Conservation (phyloP, 768 basidiomycete genomes). For the Favolaschia claudopus region DNA sequence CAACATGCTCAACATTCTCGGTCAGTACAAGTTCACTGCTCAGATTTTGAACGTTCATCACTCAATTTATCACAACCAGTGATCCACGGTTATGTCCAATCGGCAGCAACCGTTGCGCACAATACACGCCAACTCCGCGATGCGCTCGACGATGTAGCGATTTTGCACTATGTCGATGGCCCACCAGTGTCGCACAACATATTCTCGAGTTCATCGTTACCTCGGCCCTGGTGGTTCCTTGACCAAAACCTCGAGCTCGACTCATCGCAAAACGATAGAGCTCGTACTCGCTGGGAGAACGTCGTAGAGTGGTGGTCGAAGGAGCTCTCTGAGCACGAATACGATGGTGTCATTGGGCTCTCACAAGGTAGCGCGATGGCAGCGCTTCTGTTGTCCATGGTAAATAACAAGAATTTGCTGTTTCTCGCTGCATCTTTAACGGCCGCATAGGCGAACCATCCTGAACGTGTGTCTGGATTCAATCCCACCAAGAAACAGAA, state of each 20-base stretch:
- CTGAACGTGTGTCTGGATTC: conserved; percentile 28
- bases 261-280: neutral
- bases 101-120: conserved; percentile 25
- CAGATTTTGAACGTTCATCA: neutral
- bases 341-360: conserved; percentile 32
- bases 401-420: neutral
- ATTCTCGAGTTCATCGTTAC: neutral
- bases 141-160: conserved; percentile 25
- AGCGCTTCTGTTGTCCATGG: conserved; percentile 31
- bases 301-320: conserved; percentile 30
- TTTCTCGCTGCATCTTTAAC: neutral
- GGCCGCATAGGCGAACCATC: conserved; percentile 23
- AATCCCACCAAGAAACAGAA: conserved; percentile 19
- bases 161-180: conserved; percentile 29
- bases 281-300: conserved; percentile 20
- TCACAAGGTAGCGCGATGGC: conserved; percentile 34
- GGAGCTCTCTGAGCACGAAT: conserved; percentile 28
- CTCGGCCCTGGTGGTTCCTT: conserved; percentile 30
- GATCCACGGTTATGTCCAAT: conserved; percentile 31
- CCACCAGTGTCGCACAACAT: conserved; percentile 7
- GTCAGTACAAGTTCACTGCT: neutral
- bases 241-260: conserved; percentile 16
- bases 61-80: neutral
- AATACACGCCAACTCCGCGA: conserved; percentile 24
- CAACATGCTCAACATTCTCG: conserved; percentile 21